Evolutionary conservation across 148 eudicot species (phyloP).

Genomic region (Euryodendron excelsum): DNA sequence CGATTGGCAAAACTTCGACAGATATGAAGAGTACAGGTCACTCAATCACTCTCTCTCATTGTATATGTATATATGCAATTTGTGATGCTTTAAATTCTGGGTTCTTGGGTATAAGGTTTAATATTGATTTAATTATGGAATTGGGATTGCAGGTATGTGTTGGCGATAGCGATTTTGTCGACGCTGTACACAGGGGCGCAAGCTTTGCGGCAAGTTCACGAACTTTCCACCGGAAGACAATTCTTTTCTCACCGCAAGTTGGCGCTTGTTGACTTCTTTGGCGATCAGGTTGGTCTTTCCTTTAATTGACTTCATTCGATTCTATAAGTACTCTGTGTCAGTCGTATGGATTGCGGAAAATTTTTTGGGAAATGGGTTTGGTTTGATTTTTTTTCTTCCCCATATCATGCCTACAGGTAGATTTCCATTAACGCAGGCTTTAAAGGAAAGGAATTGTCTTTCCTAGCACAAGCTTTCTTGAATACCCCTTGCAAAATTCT

Average conservation of each 20-base stretch:
- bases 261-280: slow-evolving; percentile 49
- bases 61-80: background rate
- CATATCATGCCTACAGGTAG: too few species aligned
- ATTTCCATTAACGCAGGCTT: too few species aligned
- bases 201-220: slow-evolving; percentile 45
- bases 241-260: slow-evolving; percentile 21
- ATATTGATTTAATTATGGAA: too few species aligned
- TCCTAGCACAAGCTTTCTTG: too few species aligned
- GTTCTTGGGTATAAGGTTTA: too few species aligned
- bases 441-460: too few species aligned
- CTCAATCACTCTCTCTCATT: too few species aligned
- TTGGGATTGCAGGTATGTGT: slow-evolving; percentile 56
- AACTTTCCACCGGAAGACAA: slow-evolving; percentile 37
- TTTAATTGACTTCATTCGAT: slow-evolving; percentile 6
- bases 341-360: background rate
- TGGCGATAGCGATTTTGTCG: slow-evolving; percentile 61
- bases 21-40: slow-evolving; percentile 49
- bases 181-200: slow-evolving; percentile 56
- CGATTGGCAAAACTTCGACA: slow-evolving; percentile 28
- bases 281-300: slow-evolving; percentile 58
- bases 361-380: too few species aligned
- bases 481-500: too few species aligned
- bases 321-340: too few species aligned
- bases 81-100: too few species aligned
- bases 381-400: too few species aligned